These are phyloP conservation scores for Chloranthus sessilifolius DNA, from an alignment of 164 flowering plant genomes.

Conservation along the genomic window DNA sequence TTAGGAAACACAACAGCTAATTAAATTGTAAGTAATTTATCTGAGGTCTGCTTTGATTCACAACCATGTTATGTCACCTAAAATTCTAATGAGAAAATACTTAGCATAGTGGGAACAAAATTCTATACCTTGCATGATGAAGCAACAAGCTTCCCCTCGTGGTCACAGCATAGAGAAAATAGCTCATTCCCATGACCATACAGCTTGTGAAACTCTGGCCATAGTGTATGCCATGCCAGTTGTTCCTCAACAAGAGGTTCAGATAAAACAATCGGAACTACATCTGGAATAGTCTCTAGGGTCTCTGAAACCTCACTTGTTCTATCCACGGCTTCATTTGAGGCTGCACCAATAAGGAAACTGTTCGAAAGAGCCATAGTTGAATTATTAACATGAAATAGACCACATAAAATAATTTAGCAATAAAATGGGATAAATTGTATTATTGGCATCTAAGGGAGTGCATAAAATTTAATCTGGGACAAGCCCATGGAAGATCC, in stretches of 20 bases:
- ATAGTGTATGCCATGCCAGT: constrained; percentile 84
- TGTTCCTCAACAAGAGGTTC: constrained; percentile 96
- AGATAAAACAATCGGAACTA: constrained; percentile 70
- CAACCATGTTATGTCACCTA: too few relatives aligned
- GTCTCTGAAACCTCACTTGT: constrained; percentile 54
- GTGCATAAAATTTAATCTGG: too few relatives aligned
- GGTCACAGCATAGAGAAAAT: constrained; percentile 81
- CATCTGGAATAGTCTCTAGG: constrained; percentile 87
- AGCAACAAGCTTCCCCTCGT: constrained; percentile 77
- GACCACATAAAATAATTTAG: too few relatives aligned
- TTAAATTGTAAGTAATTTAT: too few relatives aligned
- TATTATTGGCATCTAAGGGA: too few relatives aligned
- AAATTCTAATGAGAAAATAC: too few relatives aligned
- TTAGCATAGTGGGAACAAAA: too few relatives aligned
- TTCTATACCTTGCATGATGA: constrained; percentile 85
- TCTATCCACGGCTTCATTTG: constrained; percentile 30
- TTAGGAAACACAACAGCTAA: too few relatives aligned
- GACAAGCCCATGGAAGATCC: too few relatives aligned
- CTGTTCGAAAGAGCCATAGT: neutral
- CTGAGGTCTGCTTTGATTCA: too few relatives aligned
- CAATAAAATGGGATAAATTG: too few relatives aligned
- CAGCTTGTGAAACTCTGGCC: constrained; percentile 99
- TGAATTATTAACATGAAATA: too few relatives aligned
- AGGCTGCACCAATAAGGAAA: constrained; percentile 39
- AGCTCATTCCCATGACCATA: constrained; percentile 99